These are phyloP conservation scores for Aureobasidium musti DNA, from an alignment of 2,329 filamentous ascomycete species.

Conservation along the genomic window DNA sequence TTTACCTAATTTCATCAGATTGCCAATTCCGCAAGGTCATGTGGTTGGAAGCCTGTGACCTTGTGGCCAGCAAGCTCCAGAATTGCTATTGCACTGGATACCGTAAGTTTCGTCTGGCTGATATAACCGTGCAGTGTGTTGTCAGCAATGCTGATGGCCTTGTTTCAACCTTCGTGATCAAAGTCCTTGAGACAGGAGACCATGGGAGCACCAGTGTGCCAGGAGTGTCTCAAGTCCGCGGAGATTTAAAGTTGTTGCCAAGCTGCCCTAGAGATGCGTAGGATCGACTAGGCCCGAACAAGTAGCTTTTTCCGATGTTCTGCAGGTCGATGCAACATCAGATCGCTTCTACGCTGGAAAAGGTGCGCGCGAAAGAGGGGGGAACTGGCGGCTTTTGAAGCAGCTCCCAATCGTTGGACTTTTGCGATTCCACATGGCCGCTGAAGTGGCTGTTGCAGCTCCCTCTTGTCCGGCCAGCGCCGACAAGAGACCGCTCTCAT, in stretches of 20 bases:
- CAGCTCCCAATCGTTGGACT: conserved; percentile 8
- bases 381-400: conserved; percentile 15
- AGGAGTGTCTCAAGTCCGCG: conserved; percentile 23
- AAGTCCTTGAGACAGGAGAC: conserved; percentile 3
- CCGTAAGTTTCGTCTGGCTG: background rate
- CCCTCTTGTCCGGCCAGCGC: background rate
- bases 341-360: conserved; percentile 9
- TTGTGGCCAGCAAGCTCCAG: background rate
- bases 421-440: conserved; percentile 10
- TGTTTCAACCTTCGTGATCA: background rate
- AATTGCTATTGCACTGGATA: too few relatives aligned
- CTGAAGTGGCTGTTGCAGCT: conserved; percentile 11
- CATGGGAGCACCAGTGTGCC: background rate
- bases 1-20: background rate
- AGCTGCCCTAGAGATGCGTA: conserved; percentile 16
- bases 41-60: background rate
- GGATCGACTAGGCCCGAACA: conserved; percentile 1
- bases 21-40: conserved; percentile 1
- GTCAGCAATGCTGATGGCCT: background rate
- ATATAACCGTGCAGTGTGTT: background rate
- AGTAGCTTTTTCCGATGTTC: conserved; percentile 21
- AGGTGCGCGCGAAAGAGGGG: conserved; percentile 9
- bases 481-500: conserved; percentile 26
- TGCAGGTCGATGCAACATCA: conserved; percentile 24
- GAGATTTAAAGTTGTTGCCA: conserved; percentile 29